phyloP scores from a whole-genome alignment of 805 yeast species.

The Starmera quercuum region DNA sequence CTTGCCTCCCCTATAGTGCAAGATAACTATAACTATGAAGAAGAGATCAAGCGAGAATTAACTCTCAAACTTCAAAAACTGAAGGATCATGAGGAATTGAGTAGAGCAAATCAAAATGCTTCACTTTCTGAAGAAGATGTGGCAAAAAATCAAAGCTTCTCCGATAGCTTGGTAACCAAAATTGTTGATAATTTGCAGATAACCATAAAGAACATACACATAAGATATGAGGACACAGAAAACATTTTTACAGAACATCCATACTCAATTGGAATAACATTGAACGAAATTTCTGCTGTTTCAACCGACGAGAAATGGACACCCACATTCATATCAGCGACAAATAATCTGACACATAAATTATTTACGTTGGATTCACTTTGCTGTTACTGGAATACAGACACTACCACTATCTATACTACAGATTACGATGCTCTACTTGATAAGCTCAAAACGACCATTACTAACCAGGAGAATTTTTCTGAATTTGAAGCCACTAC shows the following conservation, averaged over 20 bases:
- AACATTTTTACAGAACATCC: conserved; percentile 65
- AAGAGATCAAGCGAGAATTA: conserved; percentile 55
- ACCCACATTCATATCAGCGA: conserved; percentile 74
- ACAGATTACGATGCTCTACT: conserved; percentile 44
- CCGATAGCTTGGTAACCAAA: conserved; percentile 81
- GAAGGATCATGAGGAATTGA: conserved; percentile 51
- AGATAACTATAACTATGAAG: conserved; percentile 42
- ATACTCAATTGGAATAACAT: conserved; percentile 74
- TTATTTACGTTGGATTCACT: conserved; percentile 66
- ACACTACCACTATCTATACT: conserved; percentile 37
- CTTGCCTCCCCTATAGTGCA: conserved; percentile 69
- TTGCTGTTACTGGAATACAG: conserved; percentile 80
- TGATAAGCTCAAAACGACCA: conserved; percentile 36
- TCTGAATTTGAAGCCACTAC: conserved; percentile 21
- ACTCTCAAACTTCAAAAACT: conserved; percentile 59
- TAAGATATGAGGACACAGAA: conserved; percentile 80
- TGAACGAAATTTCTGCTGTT: conserved; percentile 83
- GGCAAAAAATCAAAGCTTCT: conserved; percentile 67
- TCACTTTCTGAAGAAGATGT: conserved; percentile 28
- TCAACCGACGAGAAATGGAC: conserved; percentile 83
- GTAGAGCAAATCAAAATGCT: conserved; percentile 33
- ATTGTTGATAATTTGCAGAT: conserved; percentile 89
- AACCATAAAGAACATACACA: conserved; percentile 83
- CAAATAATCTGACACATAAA: conserved; percentile 63
- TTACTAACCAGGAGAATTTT: conserved; percentile 26